Evolutionary conservation across 1,139 yeast genomes (phyloP).

Genomic region (Dujonia santamariae): DNA sequence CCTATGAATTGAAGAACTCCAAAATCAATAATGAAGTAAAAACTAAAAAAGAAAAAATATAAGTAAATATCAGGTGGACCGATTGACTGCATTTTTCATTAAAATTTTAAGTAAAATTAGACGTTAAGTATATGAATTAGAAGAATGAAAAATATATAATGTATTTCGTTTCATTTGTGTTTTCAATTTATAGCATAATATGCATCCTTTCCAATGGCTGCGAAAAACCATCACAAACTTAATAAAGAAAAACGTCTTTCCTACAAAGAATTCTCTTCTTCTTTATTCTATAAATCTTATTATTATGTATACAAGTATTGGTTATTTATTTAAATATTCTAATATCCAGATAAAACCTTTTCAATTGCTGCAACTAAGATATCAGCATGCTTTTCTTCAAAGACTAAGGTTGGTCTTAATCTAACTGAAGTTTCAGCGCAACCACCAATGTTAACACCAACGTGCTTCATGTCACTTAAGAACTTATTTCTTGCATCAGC

Average conservation of each 20-base stretch:
- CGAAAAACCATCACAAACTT: too few relatives aligned
- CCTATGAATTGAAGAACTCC: slow-evolving; percentile 8
- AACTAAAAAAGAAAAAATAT: slow-evolving; percentile 9
- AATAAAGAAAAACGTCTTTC: too few relatives aligned
- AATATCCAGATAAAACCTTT: slow-evolving; percentile 41
- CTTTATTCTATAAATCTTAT: too few relatives aligned
- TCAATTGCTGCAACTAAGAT: slow-evolving; percentile 52
- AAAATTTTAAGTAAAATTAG: background rate
- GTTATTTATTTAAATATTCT: slow-evolving; percentile 8
- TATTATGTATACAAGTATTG: background rate
- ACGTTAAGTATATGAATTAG: background rate
- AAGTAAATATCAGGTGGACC: slow-evolving; percentile 11
- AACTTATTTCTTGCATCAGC: slow-evolving; percentile 57
- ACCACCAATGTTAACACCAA: slow-evolving; percentile 77
- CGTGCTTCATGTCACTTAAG: slow-evolving; percentile 50
- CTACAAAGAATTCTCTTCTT: too few relatives aligned
- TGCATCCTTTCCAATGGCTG: too few relatives aligned
- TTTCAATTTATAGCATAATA: background rate
- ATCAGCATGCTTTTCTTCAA: slow-evolving; percentile 76
- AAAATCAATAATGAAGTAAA: slow-evolving; percentile 8
- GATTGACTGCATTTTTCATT: slow-evolving; percentile 10
- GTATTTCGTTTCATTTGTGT: slow-evolving; percentile 1
- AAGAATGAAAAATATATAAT: background rate
- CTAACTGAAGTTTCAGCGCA: slow-evolving; percentile 74
- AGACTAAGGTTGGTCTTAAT: slow-evolving; percentile 72